These are phyloP conservation scores for Panicum virgatum DNA, from an alignment of 202 grass and related monocot species.

Conservation along the genomic window DNA sequence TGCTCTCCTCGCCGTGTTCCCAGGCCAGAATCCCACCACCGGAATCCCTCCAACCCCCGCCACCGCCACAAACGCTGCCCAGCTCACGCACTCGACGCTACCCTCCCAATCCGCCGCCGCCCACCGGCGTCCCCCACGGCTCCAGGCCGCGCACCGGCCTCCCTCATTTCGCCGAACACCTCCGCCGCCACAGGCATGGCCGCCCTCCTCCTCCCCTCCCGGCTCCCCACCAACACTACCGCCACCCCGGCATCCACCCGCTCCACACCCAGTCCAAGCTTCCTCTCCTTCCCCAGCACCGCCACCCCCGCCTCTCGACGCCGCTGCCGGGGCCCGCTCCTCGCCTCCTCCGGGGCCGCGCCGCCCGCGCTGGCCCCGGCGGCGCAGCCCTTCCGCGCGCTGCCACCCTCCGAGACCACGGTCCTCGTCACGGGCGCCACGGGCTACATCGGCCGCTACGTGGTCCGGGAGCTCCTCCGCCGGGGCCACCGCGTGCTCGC, in stretches of 20 bases:
- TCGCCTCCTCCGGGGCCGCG: slow-evolving; percentile 9
- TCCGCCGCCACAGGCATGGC: slow-evolving; percentile 16
- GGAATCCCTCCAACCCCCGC: slow-evolving; percentile 12
- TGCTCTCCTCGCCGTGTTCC: background rate
- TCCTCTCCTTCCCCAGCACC: slow-evolving; percentile 23
- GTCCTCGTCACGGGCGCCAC: slow-evolving; percentile 85
- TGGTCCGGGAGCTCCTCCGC: slow-evolving; percentile 76
- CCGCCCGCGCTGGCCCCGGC: background rate
- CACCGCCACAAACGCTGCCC: slow-evolving; percentile 39
- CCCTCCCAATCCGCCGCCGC: background rate
- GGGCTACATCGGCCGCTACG: slow-evolving; percentile 86
- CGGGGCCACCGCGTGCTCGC: slow-evolving; percentile 81
- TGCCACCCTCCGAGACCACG: slow-evolving; percentile 57
- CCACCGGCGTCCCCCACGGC: too few species aligned
- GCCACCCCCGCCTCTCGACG: background rate
- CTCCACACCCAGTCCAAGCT: slow-evolving; percentile 10
- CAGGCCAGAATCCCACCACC: slow-evolving; percentile 1
- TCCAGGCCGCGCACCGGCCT: slow-evolving; percentile 5
- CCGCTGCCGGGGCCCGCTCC: background rate
- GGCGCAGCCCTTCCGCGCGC: slow-evolving; percentile 45
- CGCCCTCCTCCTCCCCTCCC: slow-evolving; percentile 25
- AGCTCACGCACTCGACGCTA: background rate
- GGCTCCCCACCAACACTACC: background rate
- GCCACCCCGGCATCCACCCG: background rate
- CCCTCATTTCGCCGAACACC: slow-evolving; percentile 26